A percentile compares a stretch with the other conserved stretches of the same genome.
Conservation (phyloP, 176 grass and related monocot genomes). For the Sorghum bicolor region DNA sequence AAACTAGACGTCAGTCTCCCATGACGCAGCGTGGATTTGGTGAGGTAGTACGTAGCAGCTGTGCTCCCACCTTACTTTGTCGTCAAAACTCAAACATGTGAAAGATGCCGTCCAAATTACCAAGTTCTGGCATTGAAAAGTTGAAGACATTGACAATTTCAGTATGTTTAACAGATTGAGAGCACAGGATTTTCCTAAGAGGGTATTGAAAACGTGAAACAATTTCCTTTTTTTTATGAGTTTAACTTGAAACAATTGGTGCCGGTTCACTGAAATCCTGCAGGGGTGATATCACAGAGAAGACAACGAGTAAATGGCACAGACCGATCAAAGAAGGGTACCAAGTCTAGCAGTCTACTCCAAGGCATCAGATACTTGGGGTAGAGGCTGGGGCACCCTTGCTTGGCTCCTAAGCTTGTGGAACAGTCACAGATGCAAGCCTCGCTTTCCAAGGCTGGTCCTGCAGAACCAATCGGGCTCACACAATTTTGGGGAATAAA, state of each 20-base stretch:
- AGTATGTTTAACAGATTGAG: not conserved
- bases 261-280: not conserved
- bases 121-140: not conserved
- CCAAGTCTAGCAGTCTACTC: constrained; percentile 13
- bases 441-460: constrained; percentile 12
- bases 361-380: constrained; percentile 40
- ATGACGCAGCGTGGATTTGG: constrained; percentile 3
- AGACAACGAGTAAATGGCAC: not conserved
- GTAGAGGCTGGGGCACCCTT: constrained; percentile 34
- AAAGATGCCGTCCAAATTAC: not conserved
- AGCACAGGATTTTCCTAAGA: not conserved
- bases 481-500: constrained; percentile 29
- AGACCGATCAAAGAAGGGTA: not conserved
- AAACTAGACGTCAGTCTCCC: not conserved
- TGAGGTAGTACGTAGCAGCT: not conserved
- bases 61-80: not conserved
- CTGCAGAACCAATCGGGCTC: not conserved
- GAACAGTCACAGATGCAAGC: constrained; percentile 27
- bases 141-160: not conserved
- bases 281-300: not conserved
- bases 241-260: too few species aligned
- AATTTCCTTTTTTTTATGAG: too few species aligned
- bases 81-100: not conserved
- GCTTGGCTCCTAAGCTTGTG: constrained; percentile 29
- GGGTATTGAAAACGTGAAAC: not conserved